Percentiles rank a stretch among this genome's conserved stretches.
Conservation (phyloP, 2,329 filamentous ascomycete species). For the Epichloe elymi region DNA sequence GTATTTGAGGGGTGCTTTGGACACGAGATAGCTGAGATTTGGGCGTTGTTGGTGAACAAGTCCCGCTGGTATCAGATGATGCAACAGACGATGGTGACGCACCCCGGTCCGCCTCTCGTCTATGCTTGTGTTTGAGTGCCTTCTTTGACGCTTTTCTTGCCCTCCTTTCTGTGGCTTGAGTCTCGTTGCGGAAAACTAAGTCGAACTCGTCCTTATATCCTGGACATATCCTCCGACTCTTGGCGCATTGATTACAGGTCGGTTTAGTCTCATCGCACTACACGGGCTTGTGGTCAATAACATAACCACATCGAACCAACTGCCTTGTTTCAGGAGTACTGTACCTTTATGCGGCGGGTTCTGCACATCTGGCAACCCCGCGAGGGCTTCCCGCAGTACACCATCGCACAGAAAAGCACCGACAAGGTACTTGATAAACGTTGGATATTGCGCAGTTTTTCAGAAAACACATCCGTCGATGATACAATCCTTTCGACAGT, state of each 20-base stretch:
- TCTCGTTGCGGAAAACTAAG: constrained; percentile 60
- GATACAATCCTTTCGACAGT: background rate
- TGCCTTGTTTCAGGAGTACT: background rate
- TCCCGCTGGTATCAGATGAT: constrained; percentile 5
- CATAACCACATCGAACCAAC: background rate
- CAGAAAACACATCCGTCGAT: background rate
- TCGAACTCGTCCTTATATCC: constrained; percentile 62
- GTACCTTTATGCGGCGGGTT: constrained; percentile 59
- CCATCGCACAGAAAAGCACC: constrained; percentile 31
- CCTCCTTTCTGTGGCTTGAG: constrained; percentile 50
- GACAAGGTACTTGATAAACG: background rate
- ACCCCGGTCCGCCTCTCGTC: constrained; percentile 14
- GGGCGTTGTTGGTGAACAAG: constrained; percentile 8
- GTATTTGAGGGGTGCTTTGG: constrained; percentile 25
- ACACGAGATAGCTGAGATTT: constrained; percentile 11
- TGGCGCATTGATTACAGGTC: constrained; percentile 51
- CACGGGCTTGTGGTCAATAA: background rate
- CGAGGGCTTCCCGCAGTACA: constrained; percentile 53
- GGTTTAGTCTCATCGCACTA: constrained; percentile 58
- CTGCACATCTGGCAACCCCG: constrained; percentile 63
- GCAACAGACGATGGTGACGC: constrained; percentile 8
- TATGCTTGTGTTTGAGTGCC: constrained; percentile 22
- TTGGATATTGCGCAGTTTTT: background rate
- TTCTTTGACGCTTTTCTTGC: constrained; percentile 44
- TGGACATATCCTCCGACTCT: constrained; percentile 49